phyloP scores from a whole-genome alignment of 495 filamentous ascomycete genomes.

The Penicillium roqueforti region DNA sequence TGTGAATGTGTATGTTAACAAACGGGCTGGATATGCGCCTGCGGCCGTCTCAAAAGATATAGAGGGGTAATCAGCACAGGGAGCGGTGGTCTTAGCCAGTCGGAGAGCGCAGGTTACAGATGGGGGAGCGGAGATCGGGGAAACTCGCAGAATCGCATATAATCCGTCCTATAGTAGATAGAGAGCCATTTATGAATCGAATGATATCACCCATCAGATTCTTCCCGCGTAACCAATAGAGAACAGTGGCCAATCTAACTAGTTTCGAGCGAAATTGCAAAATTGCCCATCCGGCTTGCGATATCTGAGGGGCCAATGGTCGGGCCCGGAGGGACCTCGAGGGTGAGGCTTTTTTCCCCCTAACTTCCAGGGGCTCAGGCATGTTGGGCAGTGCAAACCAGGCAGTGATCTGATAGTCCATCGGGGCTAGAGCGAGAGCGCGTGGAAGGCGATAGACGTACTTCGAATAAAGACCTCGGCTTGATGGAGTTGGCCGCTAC shows the following conservation, averaged over 20 bases:
- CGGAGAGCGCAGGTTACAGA: not conserved
- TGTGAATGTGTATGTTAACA: constrained; percentile 25
- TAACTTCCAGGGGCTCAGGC: not conserved
- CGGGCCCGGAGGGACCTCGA: not conserved
- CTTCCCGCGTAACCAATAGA: not conserved
- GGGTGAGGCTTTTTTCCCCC: not conserved
- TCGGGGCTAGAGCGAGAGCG: not conserved
- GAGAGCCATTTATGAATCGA: constrained; percentile 12
- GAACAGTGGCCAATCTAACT: not conserved
- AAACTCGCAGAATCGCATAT: constrained; percentile 12
- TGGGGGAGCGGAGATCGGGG: constrained; percentile 15
- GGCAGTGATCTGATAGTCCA: not conserved
- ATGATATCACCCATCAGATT: constrained; percentile 12
- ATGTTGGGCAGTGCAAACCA: not conserved
- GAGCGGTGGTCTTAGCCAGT: constrained; percentile 2
- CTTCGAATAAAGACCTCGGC: constrained; percentile 16
- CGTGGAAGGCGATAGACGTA: not conserved
- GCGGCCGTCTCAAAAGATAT: constrained; percentile 17
- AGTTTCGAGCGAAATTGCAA: constrained; percentile 7
- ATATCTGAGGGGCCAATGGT: constrained; percentile 2
- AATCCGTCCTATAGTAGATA: constrained; percentile 4
- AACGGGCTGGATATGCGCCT: constrained; percentile 1
- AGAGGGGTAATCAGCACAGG: constrained; percentile 12
- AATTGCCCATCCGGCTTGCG: constrained; percentile 9
- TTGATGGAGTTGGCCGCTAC: constrained; percentile 7